A percentile compares a stretch with the other conserved stretches of the same genome.
Conservation (phyloP, 108 stramenopile species). For the Epipyxis sp. region DNA sequence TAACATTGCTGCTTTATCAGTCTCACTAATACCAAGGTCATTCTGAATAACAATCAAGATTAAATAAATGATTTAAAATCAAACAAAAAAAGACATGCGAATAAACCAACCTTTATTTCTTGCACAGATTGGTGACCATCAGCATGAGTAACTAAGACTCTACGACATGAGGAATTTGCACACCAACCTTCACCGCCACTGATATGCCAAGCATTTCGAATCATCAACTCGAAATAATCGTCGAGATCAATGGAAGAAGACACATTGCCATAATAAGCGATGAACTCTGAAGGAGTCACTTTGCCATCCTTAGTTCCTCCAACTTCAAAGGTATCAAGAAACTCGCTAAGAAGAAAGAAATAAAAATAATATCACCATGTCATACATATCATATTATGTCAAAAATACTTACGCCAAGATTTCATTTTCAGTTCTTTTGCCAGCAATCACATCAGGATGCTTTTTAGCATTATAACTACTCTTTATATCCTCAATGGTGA, state of each 20-base stretch:
- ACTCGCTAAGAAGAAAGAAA: conserved; percentile 43
- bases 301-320: conserved; percentile 57
- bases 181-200: conserved; percentile 50
- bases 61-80: no score
- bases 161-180: conserved; percentile 42
- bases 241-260: conserved; percentile 56
- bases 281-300: conserved; percentile 60
- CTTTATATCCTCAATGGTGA: conserved; percentile 45
- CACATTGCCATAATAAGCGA: conserved; percentile 59
- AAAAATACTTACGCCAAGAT: conserved; percentile 23
- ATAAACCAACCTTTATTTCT: no score
- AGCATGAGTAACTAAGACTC: conserved; percentile 56
- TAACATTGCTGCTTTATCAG: conserved; percentile 41
- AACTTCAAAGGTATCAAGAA: conserved; percentile 58
- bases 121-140: conserved; percentile 56
- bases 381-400: neutral
- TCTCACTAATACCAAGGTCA: conserved; percentile 40
- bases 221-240: conserved; percentile 68
- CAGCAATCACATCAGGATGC: conserved; percentile 57
- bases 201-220: conserved; percentile 59
- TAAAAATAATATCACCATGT: neutral
- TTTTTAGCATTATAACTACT: conserved; percentile 48
- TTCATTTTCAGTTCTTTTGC: conserved; percentile 44
- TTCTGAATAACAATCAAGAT: no score
- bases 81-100: no score